Evolutionary conservation across 495 filamentous ascomycete species (phyloP), one percentile per base, ranked within the genome.

Genomic region (Penicillium taxi): DNA sequence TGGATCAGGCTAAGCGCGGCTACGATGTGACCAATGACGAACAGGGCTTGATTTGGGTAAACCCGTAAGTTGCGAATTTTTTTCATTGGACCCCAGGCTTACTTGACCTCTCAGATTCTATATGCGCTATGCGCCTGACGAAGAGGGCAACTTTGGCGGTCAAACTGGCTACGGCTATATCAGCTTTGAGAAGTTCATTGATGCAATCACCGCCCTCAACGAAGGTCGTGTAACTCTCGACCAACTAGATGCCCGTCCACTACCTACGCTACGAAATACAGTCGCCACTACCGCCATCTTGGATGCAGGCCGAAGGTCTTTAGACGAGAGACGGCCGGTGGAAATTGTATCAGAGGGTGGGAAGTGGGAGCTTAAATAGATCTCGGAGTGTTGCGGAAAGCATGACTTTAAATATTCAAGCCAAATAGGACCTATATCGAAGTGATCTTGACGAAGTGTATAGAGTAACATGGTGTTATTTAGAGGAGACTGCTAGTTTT

Each of bases 101-200:
- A 35, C 20, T 3, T 9, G 4, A 17, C 22, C 33, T 18, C n/a
- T 14, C 13, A 70, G 66, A 22, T 96, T 96, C 66, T 96, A 96
- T 53, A 96, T 96, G 89, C 77, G 80, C 48, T 96, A 95, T 52
- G 88, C 89, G 9, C 88, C 89, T 9, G 88, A 94, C 46, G 89
- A 95, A 57, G 85, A 94, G 57, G 89, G 89, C 12, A 94, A 94
- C 62, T 96, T 96, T 54, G 75, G 73, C 22, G 89, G 89, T 14
- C 89, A 95, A 58, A 82, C 78, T 5, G 89, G 89, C 1, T 96
- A 96, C 52, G 86, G 89, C 9, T 96, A 95, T 55, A 76, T 95
- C 42, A 86, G 80, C 37, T 90, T 95, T 54, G 89, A 96, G 69
- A 96, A 96, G 59, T 95, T 96, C 56, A 80, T 96, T 9, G 86